Evolutionary conservation across 352 stramenopile species (phyloP), one percentile per base, ranked within the genome.

Genomic region (Globisporangium paroecandrum): DNA sequence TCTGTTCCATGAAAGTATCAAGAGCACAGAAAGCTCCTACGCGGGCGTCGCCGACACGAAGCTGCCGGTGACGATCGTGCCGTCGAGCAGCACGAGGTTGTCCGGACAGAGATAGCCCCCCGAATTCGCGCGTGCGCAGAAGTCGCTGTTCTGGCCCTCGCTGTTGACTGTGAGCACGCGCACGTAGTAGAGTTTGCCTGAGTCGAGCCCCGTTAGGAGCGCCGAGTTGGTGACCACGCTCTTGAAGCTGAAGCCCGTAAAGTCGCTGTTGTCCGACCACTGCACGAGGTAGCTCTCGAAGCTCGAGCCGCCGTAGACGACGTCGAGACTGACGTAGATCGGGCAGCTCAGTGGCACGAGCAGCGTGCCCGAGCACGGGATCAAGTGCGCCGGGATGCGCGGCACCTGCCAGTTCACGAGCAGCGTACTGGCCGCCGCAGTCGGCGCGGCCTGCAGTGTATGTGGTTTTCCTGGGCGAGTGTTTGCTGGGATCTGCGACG

Each of bases 281-380:
- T 99, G 94, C n/a, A 99, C 86, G 5, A 98, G 59, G 76, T 99
- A 99, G 27, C 86, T 87, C 69, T 91, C 84, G 18, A 99, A 88
- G 46, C 77, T 81, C 46, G 88, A 89, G 53, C 96, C 97, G 27
- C 94, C 95, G 72, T 91, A 91, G 6, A 97, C 94, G 41, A 94
- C 90, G 70, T 98, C 98, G 3, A 91, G 67, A 36, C 80, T 89
- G 51, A 86, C 78, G 20, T 84, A 77, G 47, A 83, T 62, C 1
- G 85, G 83, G 57, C 87, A 94, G 58, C 74, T 74, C 47, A 81
- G 62, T 27, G 87, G 85, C 13, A 79, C 69, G 36, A 83, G 66
- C 58, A 82, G 64, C 27, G 87, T 89, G 9, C 87, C 87, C 2
- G 72, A 78, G 70, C 87, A 94, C 22, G 87, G 83, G 55, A 91